phyloP scores from a whole-genome alignment of 805 yeast genomes.

The Danielia oregonensis region DNA sequence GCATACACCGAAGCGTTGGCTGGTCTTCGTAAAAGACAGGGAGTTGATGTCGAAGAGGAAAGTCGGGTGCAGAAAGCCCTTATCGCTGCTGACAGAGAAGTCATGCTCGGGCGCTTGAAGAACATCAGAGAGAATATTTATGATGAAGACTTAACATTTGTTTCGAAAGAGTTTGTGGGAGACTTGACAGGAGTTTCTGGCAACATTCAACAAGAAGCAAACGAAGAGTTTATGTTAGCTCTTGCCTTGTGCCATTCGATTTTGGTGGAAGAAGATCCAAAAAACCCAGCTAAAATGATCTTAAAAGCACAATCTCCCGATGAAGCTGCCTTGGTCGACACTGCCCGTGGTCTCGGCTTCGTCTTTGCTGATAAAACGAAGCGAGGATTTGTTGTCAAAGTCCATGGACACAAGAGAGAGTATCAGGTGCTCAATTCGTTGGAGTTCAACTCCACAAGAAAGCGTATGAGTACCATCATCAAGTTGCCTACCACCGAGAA shows the following conservation, averaged over 20 bases:
- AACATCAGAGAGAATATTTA: constrained; percentile 19
- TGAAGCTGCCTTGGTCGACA: constrained; percentile 80
- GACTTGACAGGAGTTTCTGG: constrained; percentile 55
- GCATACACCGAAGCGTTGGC: constrained; percentile 79
- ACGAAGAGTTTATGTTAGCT: constrained; percentile 73
- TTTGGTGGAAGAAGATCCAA: constrained; percentile 61
- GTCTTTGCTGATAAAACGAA: constrained; percentile 64
- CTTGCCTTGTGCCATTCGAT: constrained; percentile 80
- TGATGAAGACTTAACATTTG: constrained; percentile 64
- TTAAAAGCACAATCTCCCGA: constrained; percentile 82
- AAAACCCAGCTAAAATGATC: constrained; percentile 50
- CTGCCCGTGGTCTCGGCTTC: constrained; percentile 77
- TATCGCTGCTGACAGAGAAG: constrained; percentile 54
- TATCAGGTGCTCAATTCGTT: constrained; percentile 67
- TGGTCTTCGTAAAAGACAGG: constrained; percentile 65
- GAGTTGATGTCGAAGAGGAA: constrained; percentile 55
- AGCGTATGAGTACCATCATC: constrained; percentile 81
- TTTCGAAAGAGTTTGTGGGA: constrained; percentile 61
- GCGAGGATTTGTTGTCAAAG: constrained; percentile 60
- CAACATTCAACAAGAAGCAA: constrained; percentile 49
- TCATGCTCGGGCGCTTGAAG: constrained; percentile 47
- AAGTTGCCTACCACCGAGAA: constrained; percentile 52
- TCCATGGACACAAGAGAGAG: constrained; percentile 68
- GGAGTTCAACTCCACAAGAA: constrained; percentile 81
- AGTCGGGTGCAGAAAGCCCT: constrained; percentile 43